Evolutionary conservation across 176 grass and related monocot genomes (phyloP).

Genomic region (Carex parvula): DNA sequence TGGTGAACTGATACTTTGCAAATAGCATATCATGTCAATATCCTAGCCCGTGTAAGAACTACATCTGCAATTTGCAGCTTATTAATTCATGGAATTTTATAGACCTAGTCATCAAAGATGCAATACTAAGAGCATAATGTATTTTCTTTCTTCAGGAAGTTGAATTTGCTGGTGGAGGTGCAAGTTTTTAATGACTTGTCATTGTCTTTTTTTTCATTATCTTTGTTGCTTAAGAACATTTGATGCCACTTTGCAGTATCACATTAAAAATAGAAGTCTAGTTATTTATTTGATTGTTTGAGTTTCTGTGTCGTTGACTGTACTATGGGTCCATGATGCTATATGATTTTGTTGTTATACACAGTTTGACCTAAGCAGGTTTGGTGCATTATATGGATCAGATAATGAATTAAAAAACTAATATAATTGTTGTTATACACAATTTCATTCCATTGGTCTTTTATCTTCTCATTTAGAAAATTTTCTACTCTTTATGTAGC

Average conservation of each 20-base stretch:
- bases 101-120: neutral
- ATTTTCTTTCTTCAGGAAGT: slow-evolving; percentile 61
- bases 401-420: neutral
- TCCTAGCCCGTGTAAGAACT: neutral
- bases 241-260: slow-evolving; percentile 28
- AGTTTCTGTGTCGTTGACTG: neutral
- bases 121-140: neutral
- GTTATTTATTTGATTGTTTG: slow-evolving; percentile 28
- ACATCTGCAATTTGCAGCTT: neutral
- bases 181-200: slow-evolving; percentile 33
- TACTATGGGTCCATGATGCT: neutral
- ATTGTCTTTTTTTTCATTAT: neutral
- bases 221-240: slow-evolving; percentile 15
- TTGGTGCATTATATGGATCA: neutral
- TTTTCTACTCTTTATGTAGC: too few species aligned
- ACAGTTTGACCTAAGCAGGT: neutral
- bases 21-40: neutral
- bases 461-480: too few species aligned
- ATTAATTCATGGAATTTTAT: neutral
- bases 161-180: slow-evolving; percentile 76
- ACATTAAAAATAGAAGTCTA: slow-evolving; percentile 20
- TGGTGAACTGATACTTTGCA: neutral
- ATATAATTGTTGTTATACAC: too few species aligned
- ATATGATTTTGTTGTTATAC: slow-evolving; percentile 9
- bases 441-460: too few species aligned